Evolutionary conservation across 2,329 filamentous ascomycete species (phyloP), one percentile per base, ranked within the genome.

Genomic region (Fusarium sp.): DNA sequence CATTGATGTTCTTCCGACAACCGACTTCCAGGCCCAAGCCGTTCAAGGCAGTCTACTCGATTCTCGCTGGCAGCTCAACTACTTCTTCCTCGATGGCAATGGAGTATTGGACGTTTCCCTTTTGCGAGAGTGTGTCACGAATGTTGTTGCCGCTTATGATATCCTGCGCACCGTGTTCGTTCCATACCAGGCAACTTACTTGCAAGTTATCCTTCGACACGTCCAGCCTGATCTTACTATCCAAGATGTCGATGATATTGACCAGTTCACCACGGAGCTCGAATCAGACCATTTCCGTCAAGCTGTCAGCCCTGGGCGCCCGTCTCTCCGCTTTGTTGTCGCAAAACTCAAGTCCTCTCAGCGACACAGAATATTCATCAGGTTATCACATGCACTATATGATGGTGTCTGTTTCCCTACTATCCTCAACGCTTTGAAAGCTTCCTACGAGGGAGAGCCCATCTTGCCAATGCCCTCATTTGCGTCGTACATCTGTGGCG

Each of bases 31-130:
- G 16, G 26, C 52, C 8, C 69, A 70, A 26, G 51, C 66, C 16
- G 38, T 72, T 1, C 33, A 63, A 2, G 69, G 69, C 1, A 58
- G 66, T 9, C 57, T 71, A 0, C 47, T 73, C 0, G 16, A 72
- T 0, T 73, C 71, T 6, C 62, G 71, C n/a, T 73, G 71, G 71
- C 69, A 65, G 44, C 55, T 70, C 12, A 70, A 70, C 8, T 49
- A 61, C 13, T 70, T 70, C 37, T n/a, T 61, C 12, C 36, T 70
- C 2, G 67, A 70, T 23, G 56, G 37, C 2, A 31, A 18, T 1
- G 67, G 67, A 2, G 6, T 40, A 1, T 15, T 70, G 12, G 58
- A 70, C 3, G 16, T 57, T 30, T 6, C 26, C 2, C 44, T 70
- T 2, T 38, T 70, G 3, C 51, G 26, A 16, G 67, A 70, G 10